Percentiles rank a stretch among this genome's conserved stretches.
These are phyloP conservation scores for Fragaria iinumae DNA, from an alignment of 306 rosid species.

Conservation along the genomic window DNA sequence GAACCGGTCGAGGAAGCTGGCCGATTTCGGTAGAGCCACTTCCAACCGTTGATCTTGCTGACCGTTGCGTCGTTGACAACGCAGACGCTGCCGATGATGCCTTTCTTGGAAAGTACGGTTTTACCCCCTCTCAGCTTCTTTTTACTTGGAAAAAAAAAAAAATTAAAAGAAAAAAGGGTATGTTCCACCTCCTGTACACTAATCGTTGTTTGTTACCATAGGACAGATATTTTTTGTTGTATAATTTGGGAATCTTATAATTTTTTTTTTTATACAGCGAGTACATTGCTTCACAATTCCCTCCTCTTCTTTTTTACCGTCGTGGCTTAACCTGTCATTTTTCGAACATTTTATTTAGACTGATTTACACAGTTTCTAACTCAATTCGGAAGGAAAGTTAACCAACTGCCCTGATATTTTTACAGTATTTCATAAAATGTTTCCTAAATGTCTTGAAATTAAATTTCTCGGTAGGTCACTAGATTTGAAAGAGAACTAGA, in stretches of 20 bases:
- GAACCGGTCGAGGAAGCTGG: conserved; percentile 83
- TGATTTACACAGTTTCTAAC: too few relatives aligned
- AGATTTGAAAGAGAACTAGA: too few relatives aligned
- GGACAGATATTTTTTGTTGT: conserved; percentile 25
- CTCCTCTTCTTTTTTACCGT: not conserved
- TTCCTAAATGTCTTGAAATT: too few relatives aligned
- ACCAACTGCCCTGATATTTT: too few relatives aligned
- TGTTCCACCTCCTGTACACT: conserved; percentile 35
- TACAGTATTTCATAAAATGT: too few relatives aligned
- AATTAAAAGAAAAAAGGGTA: not conserved
- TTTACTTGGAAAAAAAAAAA: not conserved
- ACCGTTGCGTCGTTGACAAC: conserved; percentile 29
- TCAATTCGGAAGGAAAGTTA: too few relatives aligned
- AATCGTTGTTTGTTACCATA: conserved; percentile 15
- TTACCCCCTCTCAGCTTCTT: conserved; percentile 14
- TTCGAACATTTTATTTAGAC: too few relatives aligned
- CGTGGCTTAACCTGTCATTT: too few relatives aligned
- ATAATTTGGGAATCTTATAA: conserved; percentile 21
- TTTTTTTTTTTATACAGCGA: conserved; percentile 26
- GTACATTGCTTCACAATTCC: not conserved
- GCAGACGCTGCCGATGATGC: not conserved
- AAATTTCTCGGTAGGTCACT: too few relatives aligned
- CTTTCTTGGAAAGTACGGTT: conserved; percentile 27
- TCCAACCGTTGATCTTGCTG: conserved; percentile 63
- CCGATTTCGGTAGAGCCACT: conserved; percentile 76